Percentiles rank a stretch among this genome's conserved stretches.
phyloP scores from a whole-genome alignment of 2,329 filamentous ascomycete species.

The Stagonosporopsis tanaceti region DNA sequence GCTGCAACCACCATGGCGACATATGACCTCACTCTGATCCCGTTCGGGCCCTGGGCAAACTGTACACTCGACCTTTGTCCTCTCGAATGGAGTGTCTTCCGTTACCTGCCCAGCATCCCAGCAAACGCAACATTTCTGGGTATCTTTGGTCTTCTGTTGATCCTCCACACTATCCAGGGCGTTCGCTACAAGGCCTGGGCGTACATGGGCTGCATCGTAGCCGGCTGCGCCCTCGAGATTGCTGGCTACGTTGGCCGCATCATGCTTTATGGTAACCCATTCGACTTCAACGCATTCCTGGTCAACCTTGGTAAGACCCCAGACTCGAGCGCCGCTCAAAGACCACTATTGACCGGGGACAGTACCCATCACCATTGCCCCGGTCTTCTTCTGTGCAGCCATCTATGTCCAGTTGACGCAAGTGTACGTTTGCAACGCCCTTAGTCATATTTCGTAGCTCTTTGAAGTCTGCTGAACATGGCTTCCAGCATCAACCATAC shows the following conservation, averaged over 20 bases:
- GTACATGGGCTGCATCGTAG: slow-evolving; percentile 7
- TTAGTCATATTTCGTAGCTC: too few species aligned
- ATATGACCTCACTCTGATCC: neutral
- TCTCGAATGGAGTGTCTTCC: slow-evolving; percentile 10
- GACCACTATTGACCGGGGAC: neutral
- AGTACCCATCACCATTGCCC: slow-evolving; percentile 24
- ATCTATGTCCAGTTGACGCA: slow-evolving; percentile 19
- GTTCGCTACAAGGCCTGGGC: slow-evolving; percentile 7
- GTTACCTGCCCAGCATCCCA: slow-evolving; percentile 15
- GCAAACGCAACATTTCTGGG: slow-evolving; percentile 12
- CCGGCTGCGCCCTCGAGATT: slow-evolving; percentile 16
- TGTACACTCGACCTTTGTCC: slow-evolving; percentile 22
- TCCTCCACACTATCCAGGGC: slow-evolving; percentile 14
- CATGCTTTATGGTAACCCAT: slow-evolving; percentile 23
- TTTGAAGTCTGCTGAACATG: neutral
- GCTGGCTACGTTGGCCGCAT: slow-evolving; percentile 20
- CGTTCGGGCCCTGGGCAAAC: slow-evolving; percentile 13
- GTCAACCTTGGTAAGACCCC: slow-evolving; percentile 8
- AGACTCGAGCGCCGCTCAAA: too few species aligned
- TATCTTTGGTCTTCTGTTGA: slow-evolving; percentile 10
- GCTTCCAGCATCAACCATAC: slow-evolving; percentile 1
- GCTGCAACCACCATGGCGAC: neutral
- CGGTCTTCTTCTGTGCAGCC: slow-evolving; percentile 24
- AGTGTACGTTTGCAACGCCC: slow-evolving; percentile 9
- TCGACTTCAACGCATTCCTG: slow-evolving; percentile 24